Base-by-base conservation (phyloP, 495 filamentous ascomycete species). In the Aspergillus carlsbadensis region DNA sequence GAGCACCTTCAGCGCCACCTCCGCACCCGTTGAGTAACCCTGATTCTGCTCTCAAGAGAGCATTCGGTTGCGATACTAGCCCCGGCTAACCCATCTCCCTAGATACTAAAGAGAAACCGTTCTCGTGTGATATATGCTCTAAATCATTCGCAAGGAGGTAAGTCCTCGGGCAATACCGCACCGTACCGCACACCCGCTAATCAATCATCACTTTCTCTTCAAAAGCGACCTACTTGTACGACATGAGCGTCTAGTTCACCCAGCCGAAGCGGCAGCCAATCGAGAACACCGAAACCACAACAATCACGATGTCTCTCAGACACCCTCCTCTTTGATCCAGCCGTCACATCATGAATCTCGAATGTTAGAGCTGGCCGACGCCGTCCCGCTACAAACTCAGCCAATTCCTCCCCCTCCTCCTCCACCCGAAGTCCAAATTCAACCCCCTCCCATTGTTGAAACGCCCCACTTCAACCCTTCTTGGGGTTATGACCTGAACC, bases 241-340 rank as follows among this genome's bases (percentile, higher is more conserved):
- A 64, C 86, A 89, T 77, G 83, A 87, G 70, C 86, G 85, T 72
- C 79, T 88, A 71, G 85, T 87, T 61, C 86, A 89, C 70, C 81
- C 84, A 61, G 82, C 83, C 63, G 84, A 87, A 60, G 67, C 63
- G 46, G 74, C 76, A 37, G 68, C 70, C 44, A 67, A 70, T 70
- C 74, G 74, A 57, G 74, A 76, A 56, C 67, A 77, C 54, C 76
- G 74, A 21, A 65, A 61, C 11, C 67, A 73, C 46, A 60, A 44
- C 45, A 59, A 54, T 39, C 68, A 73, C 56, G 74, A 75, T 43
- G 61, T 71, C 52, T 61, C 72, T 59, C 64, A 60, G 34, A 70
- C 70, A 10, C 70, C 73, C 54, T 66, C 71, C 15, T 65, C 72
- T 17, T 71, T 77, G 55, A 68, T 71, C 37, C 70, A 70, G 35